phyloP scores from a whole-genome alignment of 106 monocot species.

The Dendrobium huoshanense region DNA sequence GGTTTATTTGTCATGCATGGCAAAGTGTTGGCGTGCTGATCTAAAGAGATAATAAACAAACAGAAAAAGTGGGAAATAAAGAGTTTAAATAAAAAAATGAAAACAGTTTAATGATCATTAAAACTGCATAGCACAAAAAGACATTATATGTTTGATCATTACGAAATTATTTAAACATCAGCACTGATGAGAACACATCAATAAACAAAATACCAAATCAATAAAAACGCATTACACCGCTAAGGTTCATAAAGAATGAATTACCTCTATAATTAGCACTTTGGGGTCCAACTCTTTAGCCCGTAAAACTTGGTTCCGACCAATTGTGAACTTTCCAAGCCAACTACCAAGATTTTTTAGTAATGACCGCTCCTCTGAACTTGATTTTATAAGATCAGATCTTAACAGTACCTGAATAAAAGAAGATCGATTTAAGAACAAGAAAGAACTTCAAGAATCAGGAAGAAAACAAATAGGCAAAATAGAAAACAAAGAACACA shows the following conservation, averaged over 20 bases:
- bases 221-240: not conserved
- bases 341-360: slow-evolving; percentile 99
- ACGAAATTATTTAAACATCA: not conserved
- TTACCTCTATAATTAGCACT: slow-evolving; percentile 83
- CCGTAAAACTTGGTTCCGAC: slow-evolving; percentile 76
- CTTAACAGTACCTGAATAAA: slow-evolving; percentile 57
- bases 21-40: not conserved
- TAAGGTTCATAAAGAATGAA: not conserved
- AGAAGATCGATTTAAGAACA: not conserved
- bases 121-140: not conserved
- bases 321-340: slow-evolving; percentile 98
- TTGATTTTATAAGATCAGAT: slow-evolving; percentile 96
- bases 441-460: not conserved
- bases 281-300: slow-evolving; percentile 97
- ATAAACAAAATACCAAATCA: not conserved
- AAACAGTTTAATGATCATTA: not conserved
- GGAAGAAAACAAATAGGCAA: not conserved
- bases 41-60: not conserved
- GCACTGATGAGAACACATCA: not conserved
- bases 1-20: not conserved
- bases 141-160: not conserved
- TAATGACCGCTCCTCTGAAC: slow-evolving; percentile 95
- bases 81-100: not conserved
- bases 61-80: not conserved
- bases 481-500: not conserved